Base-by-base conservation (phyloP, 805 yeast genomes). In the Cyberlindnera veronae region DNA sequence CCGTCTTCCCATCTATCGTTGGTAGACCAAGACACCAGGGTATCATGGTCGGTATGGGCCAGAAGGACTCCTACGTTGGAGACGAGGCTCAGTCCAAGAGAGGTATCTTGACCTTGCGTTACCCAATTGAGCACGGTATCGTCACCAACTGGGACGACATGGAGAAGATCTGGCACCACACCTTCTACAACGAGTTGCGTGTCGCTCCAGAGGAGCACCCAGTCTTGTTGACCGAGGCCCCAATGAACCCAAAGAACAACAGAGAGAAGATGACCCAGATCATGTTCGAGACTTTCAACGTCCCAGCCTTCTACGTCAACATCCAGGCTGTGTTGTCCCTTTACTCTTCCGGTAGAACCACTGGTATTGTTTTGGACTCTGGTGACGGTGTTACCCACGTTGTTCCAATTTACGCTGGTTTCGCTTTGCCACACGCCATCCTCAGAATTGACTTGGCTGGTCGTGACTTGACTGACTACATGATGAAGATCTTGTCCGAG, bases 1-100 rank as follows among this genome's bases (percentile, higher is more conserved):
- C 99, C 64, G 99, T 93, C 60, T 93, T 93, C 91, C 99, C 99
- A 67, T 93, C 98, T 50, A 91, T 93, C 66, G 99, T 91, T 55
- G 99, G 99, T 77, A 93, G 99, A 78, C 98, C 99, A 78, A 90
- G 96, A 82, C 99, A 93, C 72, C 98, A 93, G 74, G 98, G 98
- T 83, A 90, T 89, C 79, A 90, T 90, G 97, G 98, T 91, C 61
- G 99, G 99, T 73, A 89, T 93, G 96, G 97, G 97, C 70, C 98
- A 93, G 79, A 93, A 93, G 79, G 99, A 93, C 77, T 91, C 97
- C 45, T 93, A 93, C 66, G 98, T 93, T 66, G 99, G 99, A 68
- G 98, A 93, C 69, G 98, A 93, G 77, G 99, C 98, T 52, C 99
- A 93, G 78, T 89, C 97, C 62, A 93, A 93, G 85, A 89, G 99